Evolutionary conservation across 192 early-diverging fungal species (phyloP).

Genomic region (Backusella macrospora): DNA sequence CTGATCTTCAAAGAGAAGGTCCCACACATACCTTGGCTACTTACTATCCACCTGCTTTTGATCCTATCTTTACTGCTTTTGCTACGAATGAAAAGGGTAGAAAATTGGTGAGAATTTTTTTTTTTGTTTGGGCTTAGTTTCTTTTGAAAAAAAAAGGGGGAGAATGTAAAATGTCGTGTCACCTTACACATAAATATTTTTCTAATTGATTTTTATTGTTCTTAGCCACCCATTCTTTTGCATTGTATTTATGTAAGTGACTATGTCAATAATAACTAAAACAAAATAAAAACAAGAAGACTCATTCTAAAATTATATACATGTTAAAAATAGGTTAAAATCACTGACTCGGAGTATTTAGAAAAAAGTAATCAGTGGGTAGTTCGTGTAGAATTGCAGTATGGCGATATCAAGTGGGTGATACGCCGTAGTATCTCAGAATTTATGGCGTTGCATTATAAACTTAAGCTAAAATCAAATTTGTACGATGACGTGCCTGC

Average conservation of each 20-base stretch:
- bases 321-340: constrained; percentile 39
- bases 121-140: constrained; percentile 1
- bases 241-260: constrained; percentile 36
- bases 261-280: background rate
- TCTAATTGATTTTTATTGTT: background rate
- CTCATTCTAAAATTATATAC: background rate
- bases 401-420: constrained; percentile 78
- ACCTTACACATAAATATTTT: background rate
- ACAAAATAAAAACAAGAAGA: background rate
- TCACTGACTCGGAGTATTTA: constrained; percentile 35
- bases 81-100: constrained; percentile 33
- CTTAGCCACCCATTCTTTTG: constrained; percentile 43
- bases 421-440: constrained; percentile 65
- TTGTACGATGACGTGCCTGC: constrained; percentile 30
- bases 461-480: constrained; percentile 56
- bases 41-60: constrained; percentile 41
- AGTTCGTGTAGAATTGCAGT: constrained; percentile 71
- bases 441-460: constrained; percentile 64
- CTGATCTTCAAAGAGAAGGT: background rate
- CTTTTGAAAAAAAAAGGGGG: background rate
- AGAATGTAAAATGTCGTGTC: background rate
- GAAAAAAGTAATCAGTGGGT: constrained; percentile 43
- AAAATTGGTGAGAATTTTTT: constrained; percentile 27
- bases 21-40: constrained; percentile 26
- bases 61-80: constrained; percentile 35